phyloP scores from a whole-genome alignment of 1,139 yeast genomes.

The Yamadazyma kanchanaburiensis region DNA sequence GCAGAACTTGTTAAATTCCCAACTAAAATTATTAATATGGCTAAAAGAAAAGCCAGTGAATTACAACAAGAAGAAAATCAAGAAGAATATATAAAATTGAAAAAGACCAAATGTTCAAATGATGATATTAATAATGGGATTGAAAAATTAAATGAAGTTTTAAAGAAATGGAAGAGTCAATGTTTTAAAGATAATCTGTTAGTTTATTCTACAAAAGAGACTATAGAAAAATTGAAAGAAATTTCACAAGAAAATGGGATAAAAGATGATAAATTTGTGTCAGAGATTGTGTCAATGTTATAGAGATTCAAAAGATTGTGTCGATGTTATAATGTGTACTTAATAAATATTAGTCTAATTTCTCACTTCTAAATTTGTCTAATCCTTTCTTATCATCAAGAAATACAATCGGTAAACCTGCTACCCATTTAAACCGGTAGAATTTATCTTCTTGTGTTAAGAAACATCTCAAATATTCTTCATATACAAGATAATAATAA shows the following conservation, averaged over 20 bases:
- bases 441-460: constrained; percentile 50
- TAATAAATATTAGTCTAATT: constrained; percentile 2
- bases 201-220: constrained; percentile 26
- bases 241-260: constrained; percentile 25
- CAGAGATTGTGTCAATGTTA: constrained; percentile 37
- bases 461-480: constrained; percentile 66
- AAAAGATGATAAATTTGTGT: constrained; percentile 35
- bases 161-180: constrained; percentile 57
- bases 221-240: constrained; percentile 35
- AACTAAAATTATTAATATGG: constrained; percentile 83
- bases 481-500: constrained; percentile 57
- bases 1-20: constrained; percentile 96
- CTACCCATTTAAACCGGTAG: constrained; percentile 52
- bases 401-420: constrained; percentile 35
- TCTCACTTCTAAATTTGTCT: constrained; percentile 12
- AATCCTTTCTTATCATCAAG: constrained; percentile 32
- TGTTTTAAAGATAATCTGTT: constrained; percentile 42
- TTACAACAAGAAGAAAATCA: constrained; percentile 64
- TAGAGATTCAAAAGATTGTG: constrained; percentile 30
- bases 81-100: constrained; percentile 37
- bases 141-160: constrained; percentile 47
- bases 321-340: constrained; percentile 23
- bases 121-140: constrained; percentile 59
- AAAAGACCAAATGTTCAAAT: constrained; percentile 49
- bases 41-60: constrained; percentile 88